phyloP scores from a whole-genome alignment of 768 basidiomycete species.

The Trametes cinnabarina region DNA sequence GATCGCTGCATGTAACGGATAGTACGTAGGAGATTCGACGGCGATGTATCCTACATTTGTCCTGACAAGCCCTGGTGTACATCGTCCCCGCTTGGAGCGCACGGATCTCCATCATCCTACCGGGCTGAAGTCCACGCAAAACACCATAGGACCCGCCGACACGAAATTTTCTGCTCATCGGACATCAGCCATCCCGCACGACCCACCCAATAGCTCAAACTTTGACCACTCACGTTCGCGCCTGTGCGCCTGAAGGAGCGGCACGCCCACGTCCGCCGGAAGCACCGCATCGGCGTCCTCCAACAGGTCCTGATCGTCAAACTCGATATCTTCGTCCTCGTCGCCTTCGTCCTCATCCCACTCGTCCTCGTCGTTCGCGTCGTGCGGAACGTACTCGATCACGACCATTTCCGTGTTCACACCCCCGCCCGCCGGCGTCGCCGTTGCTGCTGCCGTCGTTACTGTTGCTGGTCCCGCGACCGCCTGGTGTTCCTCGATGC shows the following conservation, averaged over 20 bases:
- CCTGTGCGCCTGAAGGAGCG: not conserved
- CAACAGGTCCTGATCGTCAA: not conserved
- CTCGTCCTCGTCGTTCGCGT: conserved; percentile 2
- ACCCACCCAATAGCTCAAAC: not conserved
- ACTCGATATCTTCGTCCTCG: not conserved
- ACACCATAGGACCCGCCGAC: conserved; percentile 9
- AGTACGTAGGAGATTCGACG: too few species aligned
- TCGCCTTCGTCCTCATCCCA: conserved; percentile 1
- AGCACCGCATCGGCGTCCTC: not conserved
- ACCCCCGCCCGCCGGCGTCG: too few species aligned
- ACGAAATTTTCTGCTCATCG: not conserved
- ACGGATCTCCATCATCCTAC: not conserved
- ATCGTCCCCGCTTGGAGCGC: too few species aligned
- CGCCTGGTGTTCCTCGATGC: not conserved
- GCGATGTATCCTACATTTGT: too few species aligned
- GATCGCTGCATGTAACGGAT: too few species aligned
- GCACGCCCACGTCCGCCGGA: not conserved
- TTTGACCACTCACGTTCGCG: not conserved
- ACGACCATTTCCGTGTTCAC: too few species aligned
- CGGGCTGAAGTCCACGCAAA: conserved; percentile 18
- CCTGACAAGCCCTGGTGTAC: too few species aligned
- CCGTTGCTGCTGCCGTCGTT: too few species aligned
- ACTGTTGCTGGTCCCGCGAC: too few species aligned
- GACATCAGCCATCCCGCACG: not conserved
- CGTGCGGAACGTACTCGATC: not conserved